Conservation (phyloP, 192 early-diverging fungal genomes). For the Chytriomyces confervae region DNA sequence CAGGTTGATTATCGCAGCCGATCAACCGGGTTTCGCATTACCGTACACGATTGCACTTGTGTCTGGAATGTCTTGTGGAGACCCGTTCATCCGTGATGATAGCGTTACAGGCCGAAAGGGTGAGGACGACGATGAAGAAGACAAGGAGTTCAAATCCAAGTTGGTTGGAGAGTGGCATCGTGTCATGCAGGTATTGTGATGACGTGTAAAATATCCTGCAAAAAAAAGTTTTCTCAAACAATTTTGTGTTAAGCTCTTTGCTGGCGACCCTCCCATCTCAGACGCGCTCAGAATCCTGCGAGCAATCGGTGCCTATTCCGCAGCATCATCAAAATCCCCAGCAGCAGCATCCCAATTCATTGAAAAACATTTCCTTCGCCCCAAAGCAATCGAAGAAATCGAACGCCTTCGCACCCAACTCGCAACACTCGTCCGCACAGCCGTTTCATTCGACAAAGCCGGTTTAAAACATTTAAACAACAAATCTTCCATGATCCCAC, state of each 20-base stretch:
- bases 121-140: slow-evolving; percentile 56
- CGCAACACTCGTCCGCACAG: slow-evolving; percentile 41
- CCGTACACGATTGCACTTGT: slow-evolving; percentile 91
- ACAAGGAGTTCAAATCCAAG: slow-evolving; percentile 65
- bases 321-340: slow-evolving; percentile 53
- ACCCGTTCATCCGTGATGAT: slow-evolving; percentile 79
- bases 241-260: slow-evolving; percentile 55
- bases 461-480: neutral
- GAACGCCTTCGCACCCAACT: slow-evolving; percentile 51
- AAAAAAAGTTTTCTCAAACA: neutral
- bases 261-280: slow-evolving; percentile 78
- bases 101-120: slow-evolving; percentile 46
- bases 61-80: slow-evolving; percentile 89
- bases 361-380: slow-evolving; percentile 79
- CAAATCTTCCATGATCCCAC: slow-evolving; percentile 38
- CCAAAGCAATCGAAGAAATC: slow-evolving; percentile 74
- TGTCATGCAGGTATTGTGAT: slow-evolving; percentile 61
- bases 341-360: slow-evolving; percentile 73
- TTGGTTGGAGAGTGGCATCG: slow-evolving; percentile 76
- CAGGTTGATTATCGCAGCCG: slow-evolving; percentile 82
- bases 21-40: slow-evolving; percentile 80
- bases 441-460: slow-evolving; percentile 38
- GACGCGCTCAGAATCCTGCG: slow-evolving; percentile 86
- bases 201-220: slow-evolving; percentile 20
- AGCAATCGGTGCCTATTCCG: slow-evolving; percentile 86